Percentiles rank a stretch among this genome's conserved stretches.
Conservation (phyloP, 2,329 filamentous ascomycete species). For the Thielaviopsis euricoi region DNA sequence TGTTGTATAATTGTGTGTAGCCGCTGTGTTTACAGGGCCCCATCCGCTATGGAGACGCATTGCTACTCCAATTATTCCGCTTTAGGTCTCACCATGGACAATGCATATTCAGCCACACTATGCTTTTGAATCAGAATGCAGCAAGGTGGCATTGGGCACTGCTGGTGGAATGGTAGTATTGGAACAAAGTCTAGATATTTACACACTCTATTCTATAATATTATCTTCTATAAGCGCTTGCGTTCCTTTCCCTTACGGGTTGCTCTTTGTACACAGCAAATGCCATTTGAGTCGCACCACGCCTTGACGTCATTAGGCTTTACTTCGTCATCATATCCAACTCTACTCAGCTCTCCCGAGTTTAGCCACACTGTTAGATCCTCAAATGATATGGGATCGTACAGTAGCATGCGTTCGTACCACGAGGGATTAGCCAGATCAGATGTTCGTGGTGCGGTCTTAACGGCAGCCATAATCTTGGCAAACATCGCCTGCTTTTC, state of each 20-base stretch:
- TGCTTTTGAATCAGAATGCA: too few relatives aligned
- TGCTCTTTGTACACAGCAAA: slow-evolving; percentile 66
- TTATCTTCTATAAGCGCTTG: slow-evolving; percentile 24
- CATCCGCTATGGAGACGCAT: background rate
- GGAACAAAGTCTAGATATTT: background rate
- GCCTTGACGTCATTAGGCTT: slow-evolving; percentile 52
- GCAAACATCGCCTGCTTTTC: slow-evolving; percentile 30
- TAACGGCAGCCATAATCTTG: slow-evolving; percentile 39
- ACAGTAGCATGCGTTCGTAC: slow-evolving; percentile 87
- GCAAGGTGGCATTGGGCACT: too few relatives aligned
- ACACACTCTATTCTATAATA: background rate
- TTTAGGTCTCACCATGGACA: background rate
- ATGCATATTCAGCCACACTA: background rate
- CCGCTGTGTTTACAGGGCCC: background rate
- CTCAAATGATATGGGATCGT: slow-evolving; percentile 78
- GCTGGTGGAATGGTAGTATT: too few relatives aligned
- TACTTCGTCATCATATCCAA: slow-evolving; percentile 50
- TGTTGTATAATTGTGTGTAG: background rate
- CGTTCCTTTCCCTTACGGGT: slow-evolving; percentile 34
- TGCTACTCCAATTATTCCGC: background rate
- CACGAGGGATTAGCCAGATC: slow-evolving; percentile 46
- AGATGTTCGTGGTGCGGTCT: slow-evolving; percentile 29
- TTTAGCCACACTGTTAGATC: slow-evolving; percentile 77
- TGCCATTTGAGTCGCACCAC: slow-evolving; percentile 78
- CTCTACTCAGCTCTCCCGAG: slow-evolving; percentile 42